Base-by-base conservation (phyloP, 192 early-diverging fungal genomes). In the Umbelopsis ramanniana region DNA sequence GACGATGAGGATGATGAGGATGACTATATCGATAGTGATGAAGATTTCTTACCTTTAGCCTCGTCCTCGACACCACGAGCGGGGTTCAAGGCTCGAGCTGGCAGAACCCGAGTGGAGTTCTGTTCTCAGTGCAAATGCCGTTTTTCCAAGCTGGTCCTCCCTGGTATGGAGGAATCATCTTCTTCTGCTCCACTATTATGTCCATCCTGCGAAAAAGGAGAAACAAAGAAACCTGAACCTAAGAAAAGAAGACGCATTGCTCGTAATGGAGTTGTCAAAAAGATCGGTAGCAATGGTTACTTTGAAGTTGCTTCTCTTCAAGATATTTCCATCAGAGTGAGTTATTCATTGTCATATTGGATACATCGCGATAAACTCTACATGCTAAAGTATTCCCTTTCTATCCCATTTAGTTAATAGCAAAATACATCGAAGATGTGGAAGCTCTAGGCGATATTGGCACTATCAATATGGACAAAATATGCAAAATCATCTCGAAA, bases 361-460 rank as follows among this genome's bases (percentile, higher is more conserved):
- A 43, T 46, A 37, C 21, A 50, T 48, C 14, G 52, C 3, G 23
- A 68, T 45, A 35, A n/a, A 40, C 19, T 37, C 6, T 45, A 33
- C 6, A 35, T 35, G 4, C 22, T 29, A n/a, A 21, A 37, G 9
- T 21, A 72, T 46, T 60, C 9, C 0, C 43, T 50, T 68, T 68
- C 3, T 5, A 52, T 50, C 15, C 48, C 2, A 50, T n/a, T 21
- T 23, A 89, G 86, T 71, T 86, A 24, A 90, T 95, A 75, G 92
- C 91, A 2, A 83, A 83, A 67, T 84, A 91, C 68, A 89, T 97
- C 52, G 91, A 95, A 63, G 86, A 87, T 73, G 90, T 97, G 0
- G 93, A 95, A 57, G 86, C 86, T 19, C 88, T 97, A 81, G 95
- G 95, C n/a, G 91, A 92, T 73, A 92, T 97, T 33, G 79, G 90